phyloP scores from a whole-genome alignment of 2,329 filamentous ascomycete species.

The Fusarium robinianum region DNA sequence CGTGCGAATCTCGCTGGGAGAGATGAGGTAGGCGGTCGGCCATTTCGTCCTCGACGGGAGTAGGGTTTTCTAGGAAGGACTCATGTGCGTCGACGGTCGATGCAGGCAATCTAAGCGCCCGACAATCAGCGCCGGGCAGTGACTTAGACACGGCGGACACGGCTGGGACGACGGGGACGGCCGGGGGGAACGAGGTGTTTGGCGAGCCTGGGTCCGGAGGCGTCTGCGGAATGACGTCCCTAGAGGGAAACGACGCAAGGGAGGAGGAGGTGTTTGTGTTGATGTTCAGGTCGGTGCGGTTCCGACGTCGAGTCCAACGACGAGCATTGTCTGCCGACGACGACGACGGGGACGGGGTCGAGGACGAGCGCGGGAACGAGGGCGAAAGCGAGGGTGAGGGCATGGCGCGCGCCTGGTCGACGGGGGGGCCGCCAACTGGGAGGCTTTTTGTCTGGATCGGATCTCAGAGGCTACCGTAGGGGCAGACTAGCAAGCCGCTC shows the following conservation, averaged over 20 bases:
- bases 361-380: constrained; percentile 25
- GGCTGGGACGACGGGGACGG: constrained; percentile 14
- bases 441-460: constrained; percentile 31
- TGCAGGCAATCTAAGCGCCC: constrained; percentile 34
- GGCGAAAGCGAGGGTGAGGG: constrained; percentile 23
- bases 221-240: constrained; percentile 30
- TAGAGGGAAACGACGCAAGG: constrained; percentile 28
- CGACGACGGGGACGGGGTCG: constrained; percentile 18
- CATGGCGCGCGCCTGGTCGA: constrained; percentile 23
- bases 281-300: constrained; percentile 33
- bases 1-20: constrained; percentile 71
- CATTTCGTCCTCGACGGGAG: constrained; percentile 39
- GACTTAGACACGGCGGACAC: constrained; percentile 29
- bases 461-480: constrained; percentile 26
- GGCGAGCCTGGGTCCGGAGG: constrained; percentile 24
- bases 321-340: constrained; percentile 34
- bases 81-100: constrained; percentile 35
- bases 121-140: constrained; percentile 28
- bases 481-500: constrained; percentile 16
- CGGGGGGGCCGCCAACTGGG: constrained; percentile 18
- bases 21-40: constrained; percentile 32
- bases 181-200: constrained; percentile 22
- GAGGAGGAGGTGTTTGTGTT: constrained; percentile 33
- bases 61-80: constrained; percentile 39
- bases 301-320: constrained; percentile 32